These are phyloP conservation scores for Coleophoma eucalyptorum DNA, from an alignment of 2,329 filamentous ascomycete genomes.

Conservation along the genomic window DNA sequence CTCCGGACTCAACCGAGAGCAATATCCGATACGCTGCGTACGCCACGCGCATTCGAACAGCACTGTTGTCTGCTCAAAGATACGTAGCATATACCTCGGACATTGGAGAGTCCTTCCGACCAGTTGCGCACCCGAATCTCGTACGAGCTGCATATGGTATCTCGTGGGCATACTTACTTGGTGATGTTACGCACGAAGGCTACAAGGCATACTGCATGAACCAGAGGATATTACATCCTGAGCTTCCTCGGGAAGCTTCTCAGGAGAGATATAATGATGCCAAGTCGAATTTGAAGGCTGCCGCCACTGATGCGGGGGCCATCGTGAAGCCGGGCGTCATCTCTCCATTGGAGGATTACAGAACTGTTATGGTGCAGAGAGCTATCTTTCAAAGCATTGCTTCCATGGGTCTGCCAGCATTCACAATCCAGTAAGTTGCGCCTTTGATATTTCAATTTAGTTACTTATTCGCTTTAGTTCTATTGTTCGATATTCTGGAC, in stretches of 20 bases:
- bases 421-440: constrained; percentile 45
- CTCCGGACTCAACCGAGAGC: constrained; percentile 77
- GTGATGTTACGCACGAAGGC: constrained; percentile 88
- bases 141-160: constrained; percentile 83
- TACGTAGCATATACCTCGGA: constrained; percentile 98
- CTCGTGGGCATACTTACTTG: constrained; percentile 88
- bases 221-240: constrained; percentile 68
- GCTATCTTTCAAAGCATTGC: constrained; percentile 88
- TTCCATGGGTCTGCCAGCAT: constrained; percentile 89
- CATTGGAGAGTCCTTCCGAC: constrained; percentile 93
- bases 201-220: constrained; percentile 94
- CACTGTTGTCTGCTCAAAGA: constrained; percentile 85
- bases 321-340: constrained; percentile 39
- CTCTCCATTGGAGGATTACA: constrained; percentile 81
- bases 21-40: constrained; percentile 91
- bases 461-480: constrained; percentile 35
- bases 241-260: constrained; percentile 39
- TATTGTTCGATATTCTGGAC: constrained; percentile 84
- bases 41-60: constrained; percentile 77
- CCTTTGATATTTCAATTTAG: constrained; percentile 20
- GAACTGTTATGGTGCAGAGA: constrained; percentile 86
- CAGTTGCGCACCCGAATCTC: constrained; percentile 80
- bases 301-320: constrained; percentile 8
- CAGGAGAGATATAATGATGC: constrained; percentile 27
- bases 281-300: constrained; percentile 11